Evolutionary conservation across 176 grass and related monocot species (phyloP).

Genomic region (Musa troglodytarum): DNA sequence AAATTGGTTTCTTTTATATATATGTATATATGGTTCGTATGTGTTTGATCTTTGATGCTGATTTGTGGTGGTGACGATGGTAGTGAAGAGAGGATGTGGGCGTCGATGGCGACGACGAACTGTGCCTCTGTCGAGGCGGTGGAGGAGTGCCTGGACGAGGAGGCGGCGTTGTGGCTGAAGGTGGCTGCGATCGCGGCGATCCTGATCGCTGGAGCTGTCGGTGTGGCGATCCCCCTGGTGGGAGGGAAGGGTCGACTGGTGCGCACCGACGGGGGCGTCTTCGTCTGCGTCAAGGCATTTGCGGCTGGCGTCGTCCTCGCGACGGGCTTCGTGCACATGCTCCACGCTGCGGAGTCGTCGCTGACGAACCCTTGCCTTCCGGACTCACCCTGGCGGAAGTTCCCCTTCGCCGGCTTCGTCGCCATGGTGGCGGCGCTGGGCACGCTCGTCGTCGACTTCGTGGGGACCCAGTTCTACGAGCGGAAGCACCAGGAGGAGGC

Average conservation of each 20-base stretch:
- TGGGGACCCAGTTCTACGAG: constrained; percentile 60
- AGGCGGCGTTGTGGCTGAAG: constrained; percentile 49
- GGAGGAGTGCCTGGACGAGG: constrained; percentile 46
- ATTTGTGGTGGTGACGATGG: background rate
- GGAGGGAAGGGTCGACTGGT: constrained; percentile 8
- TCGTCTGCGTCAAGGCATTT: constrained; percentile 59
- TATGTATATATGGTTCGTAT: background rate
- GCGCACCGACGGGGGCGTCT: constrained; percentile 9
- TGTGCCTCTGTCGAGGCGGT: constrained; percentile 3
- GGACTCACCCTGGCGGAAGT: constrained; percentile 44
- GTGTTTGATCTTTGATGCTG: background rate
- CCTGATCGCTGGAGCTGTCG: constrained; percentile 29
- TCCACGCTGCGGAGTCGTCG: constrained; percentile 43
- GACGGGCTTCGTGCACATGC: constrained; percentile 8
- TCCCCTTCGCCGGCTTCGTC: constrained; percentile 81
- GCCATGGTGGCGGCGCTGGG: constrained; percentile 70
- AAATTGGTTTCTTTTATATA: background rate
- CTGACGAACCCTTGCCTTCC: constrained; percentile 49
- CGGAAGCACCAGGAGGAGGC: constrained; percentile 27
- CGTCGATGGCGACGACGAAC: constrained; percentile 39
- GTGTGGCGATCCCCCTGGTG: constrained; percentile 42
- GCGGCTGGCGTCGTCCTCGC: constrained; percentile 66
- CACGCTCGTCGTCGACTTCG: constrained; percentile 60
- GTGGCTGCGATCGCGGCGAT: constrained; percentile 43
- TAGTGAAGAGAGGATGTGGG: constrained; percentile 11